Conservation (phyloP, 2,329 filamentous ascomycete species). For the Paracamarosporium sp. region DNA sequence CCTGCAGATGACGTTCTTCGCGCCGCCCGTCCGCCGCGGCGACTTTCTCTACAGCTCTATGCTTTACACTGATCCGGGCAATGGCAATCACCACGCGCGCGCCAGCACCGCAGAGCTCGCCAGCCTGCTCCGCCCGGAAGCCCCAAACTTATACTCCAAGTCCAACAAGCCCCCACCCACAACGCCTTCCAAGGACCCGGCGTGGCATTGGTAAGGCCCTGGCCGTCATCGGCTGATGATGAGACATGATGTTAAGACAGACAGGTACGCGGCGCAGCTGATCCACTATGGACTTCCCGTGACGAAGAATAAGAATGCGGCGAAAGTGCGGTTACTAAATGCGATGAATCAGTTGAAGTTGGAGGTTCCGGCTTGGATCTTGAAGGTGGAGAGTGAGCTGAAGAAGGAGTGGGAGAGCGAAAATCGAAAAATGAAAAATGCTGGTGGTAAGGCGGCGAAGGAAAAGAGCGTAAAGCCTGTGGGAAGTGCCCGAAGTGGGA, state of each 20-base stretch:
- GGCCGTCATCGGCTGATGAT: not conserved
- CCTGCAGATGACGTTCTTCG: constrained; percentile 38
- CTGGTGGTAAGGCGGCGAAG: not conserved
- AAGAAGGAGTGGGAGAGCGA: constrained; percentile 64
- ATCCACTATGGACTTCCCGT: constrained; percentile 66
- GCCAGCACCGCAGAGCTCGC: constrained; percentile 38
- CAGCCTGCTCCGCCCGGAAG: constrained; percentile 35
- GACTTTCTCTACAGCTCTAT: constrained; percentile 38
- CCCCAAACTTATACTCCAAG: constrained; percentile 18
- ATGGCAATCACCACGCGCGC: constrained; percentile 38
- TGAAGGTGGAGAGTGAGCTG: constrained; percentile 60
- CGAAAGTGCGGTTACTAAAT: constrained; percentile 65
- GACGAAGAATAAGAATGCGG: constrained; percentile 64
- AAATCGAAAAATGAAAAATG: constrained; percentile 55
- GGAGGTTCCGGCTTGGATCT: constrained; percentile 57
- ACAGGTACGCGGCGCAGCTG: constrained; percentile 65
- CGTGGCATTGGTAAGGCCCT: constrained; percentile 57
- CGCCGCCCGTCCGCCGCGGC: constrained; percentile 32
- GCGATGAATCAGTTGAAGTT: constrained; percentile 59
- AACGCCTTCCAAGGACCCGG: constrained; percentile 54
- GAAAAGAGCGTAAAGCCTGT: constrained; percentile 9
- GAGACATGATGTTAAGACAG: not conserved
- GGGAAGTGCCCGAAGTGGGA: not conserved
- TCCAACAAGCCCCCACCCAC: constrained; percentile 6
- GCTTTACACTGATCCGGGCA: constrained; percentile 39